These are phyloP conservation scores for Diplotaxis tenuifolia DNA, from an alignment of 345 rosid genomes.

Conservation along the genomic window DNA sequence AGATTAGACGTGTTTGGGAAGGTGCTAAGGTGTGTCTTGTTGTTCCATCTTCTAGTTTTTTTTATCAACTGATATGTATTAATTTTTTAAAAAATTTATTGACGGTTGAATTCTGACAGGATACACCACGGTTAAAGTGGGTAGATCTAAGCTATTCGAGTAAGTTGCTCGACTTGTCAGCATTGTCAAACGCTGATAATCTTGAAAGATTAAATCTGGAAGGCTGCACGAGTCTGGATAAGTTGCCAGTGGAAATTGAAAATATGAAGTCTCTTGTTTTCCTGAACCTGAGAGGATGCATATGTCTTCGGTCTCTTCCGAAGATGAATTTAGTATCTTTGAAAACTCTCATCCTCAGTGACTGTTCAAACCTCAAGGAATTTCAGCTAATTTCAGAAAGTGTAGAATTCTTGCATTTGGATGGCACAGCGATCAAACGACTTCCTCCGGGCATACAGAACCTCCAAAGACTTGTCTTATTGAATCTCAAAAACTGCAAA, in stretches of 20 bases:
- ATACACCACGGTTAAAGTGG: neutral
- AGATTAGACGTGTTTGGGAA: neutral
- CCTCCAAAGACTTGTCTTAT: neutral
- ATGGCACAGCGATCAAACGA: conserved; percentile 10
- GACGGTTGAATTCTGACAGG: neutral
- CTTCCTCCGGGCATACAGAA: neutral
- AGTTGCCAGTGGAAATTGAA: neutral
- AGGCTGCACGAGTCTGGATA: neutral
- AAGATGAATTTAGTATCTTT: neutral
- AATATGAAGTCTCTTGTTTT: neutral
- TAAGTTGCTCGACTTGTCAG: neutral
- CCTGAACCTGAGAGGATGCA: neutral
- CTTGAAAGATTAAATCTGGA: neutral
- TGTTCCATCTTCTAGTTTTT: no score
- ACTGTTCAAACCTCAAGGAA: neutral
- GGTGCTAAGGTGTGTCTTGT: neutral
- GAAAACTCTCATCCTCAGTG: neutral
- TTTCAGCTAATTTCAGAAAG: neutral
- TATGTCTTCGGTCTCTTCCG: neutral
- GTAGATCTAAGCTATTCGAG: neutral
- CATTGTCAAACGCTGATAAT: neutral
- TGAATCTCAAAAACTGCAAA: conserved; percentile 2
- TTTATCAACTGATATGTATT: no score
- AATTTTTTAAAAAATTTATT: neutral
- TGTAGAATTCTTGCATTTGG: neutral